phyloP scores from a whole-genome alignment of 208 protist species.

The Acanthamoeba polyphaga region DNA sequence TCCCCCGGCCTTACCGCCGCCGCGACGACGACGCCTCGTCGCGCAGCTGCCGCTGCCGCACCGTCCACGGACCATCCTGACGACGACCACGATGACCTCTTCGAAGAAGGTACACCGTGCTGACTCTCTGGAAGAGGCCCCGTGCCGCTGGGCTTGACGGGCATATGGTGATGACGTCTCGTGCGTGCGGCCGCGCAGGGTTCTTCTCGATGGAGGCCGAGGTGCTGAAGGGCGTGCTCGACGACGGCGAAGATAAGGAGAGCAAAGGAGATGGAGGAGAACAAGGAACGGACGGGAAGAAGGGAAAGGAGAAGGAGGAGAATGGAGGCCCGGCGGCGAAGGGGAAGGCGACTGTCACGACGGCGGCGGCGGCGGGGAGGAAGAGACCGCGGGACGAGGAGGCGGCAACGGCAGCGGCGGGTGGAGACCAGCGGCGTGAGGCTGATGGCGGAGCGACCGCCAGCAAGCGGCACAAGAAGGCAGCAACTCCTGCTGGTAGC shows the following conservation, averaged over 20 bases:
- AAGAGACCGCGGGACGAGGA: background rate
- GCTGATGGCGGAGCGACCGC: background rate
- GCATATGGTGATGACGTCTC: background rate
- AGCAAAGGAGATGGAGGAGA: background rate
- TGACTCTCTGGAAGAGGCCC: background rate
- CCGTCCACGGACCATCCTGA: background rate
- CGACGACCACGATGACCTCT: background rate
- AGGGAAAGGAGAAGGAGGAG: background rate
- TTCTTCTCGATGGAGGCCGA: background rate
- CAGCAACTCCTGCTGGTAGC: too few relatives aligned
- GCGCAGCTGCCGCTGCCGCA: background rate
- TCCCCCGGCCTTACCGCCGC: too few relatives aligned
- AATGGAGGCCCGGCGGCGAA: background rate
- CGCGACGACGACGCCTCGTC: background rate
- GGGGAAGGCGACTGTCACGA: too few relatives aligned
- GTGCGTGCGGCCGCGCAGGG: background rate
- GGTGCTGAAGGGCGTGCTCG: background rate
- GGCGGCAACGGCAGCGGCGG: background rate
- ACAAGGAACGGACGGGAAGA: background rate
- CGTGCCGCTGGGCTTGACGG: background rate
- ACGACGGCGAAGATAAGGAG: background rate
- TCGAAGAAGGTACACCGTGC: background rate
- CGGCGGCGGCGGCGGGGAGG: too few relatives aligned
- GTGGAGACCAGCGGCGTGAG: background rate
- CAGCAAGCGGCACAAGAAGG: too few relatives aligned